Percentiles rank a stretch among this genome's conserved stretches.
phyloP scores from a whole-genome alignment of 208 protist species.

The Borovskyia barvae region DNA sequence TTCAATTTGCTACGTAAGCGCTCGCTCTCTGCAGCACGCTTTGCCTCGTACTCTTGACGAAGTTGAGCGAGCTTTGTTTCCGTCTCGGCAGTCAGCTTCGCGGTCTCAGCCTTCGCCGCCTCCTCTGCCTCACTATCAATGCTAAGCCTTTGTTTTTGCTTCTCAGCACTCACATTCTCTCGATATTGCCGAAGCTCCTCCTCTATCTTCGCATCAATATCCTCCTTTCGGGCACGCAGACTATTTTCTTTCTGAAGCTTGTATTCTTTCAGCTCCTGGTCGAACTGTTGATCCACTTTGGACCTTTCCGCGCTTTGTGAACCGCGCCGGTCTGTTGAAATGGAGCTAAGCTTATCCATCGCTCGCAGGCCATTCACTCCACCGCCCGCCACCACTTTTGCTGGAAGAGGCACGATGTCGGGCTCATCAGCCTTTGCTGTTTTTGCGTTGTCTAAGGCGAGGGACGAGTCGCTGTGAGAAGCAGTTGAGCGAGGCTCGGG shows the following conservation, averaged over 20 bases:
- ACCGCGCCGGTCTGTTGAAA: conserved; percentile 1
- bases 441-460: conserved; percentile 8
- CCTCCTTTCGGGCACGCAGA: conserved; percentile 7
- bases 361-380: conserved; percentile 32
- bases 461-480: conserved; percentile 16
- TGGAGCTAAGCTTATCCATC: conserved; percentile 24
- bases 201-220: conserved; percentile 1
- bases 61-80: conserved; percentile 12
- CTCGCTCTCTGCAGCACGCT: conserved; percentile 16
- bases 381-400: conserved; percentile 28
- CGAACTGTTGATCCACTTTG: conserved; percentile 16
- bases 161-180: conserved; percentile 6
- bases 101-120: conserved; percentile 1
- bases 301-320: conserved; percentile 15
- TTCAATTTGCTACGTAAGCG: conserved; percentile 27
- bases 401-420: conserved; percentile 11
- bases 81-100: conserved; percentile 8
- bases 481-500: conserved; percentile 19
- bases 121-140: conserved; percentile 4
- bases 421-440: conserved; percentile 12
- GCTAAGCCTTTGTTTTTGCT: conserved; percentile 3
- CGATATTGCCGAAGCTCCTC: conserved; percentile 11
- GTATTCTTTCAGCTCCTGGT: conserved; percentile 23
- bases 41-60: conserved; percentile 20
- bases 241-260: conserved; percentile 16